Conservation (phyloP, 345 rosid genomes). For the Linum tenue region DNA sequence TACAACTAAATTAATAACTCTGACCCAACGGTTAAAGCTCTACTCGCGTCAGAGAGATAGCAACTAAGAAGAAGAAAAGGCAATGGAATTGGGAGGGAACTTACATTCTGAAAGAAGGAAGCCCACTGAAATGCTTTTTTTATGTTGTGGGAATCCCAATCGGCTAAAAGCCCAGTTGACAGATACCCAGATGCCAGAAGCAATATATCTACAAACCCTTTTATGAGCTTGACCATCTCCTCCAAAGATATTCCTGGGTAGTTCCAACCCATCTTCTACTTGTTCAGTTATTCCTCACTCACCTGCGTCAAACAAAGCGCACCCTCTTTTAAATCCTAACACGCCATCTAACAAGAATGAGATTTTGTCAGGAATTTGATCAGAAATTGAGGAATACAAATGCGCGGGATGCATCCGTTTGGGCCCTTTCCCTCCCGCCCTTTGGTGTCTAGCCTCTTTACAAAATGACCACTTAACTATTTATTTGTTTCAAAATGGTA, state of each 20-base stretch:
- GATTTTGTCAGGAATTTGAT: too few species aligned
- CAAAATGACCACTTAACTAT: too few species aligned
- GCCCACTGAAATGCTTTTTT: slow-evolving; percentile 67
- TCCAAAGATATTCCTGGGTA: slow-evolving; percentile 48
- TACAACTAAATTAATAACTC: neutral
- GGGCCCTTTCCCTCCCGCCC: too few species aligned
- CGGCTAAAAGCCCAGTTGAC: slow-evolving; percentile 57
- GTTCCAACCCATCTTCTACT: slow-evolving; percentile 53
- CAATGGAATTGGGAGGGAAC: slow-evolving; percentile 2
- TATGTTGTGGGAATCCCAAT: slow-evolving; percentile 57
- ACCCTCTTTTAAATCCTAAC: too few species aligned
- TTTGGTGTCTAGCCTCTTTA: too few species aligned
- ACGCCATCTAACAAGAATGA: too few species aligned
- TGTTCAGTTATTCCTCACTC: slow-evolving; percentile 4
- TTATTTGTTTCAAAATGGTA: too few species aligned
- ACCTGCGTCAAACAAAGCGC: too few species aligned
- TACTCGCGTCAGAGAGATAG: neutral
- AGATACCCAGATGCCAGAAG: slow-evolving; percentile 74
- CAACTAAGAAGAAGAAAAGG: neutral
- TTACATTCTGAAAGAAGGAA: slow-evolving; percentile 60
- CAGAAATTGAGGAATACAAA: too few species aligned
- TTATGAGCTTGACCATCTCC: slow-evolving; percentile 46
- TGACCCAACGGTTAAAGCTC: neutral
- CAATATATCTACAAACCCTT: slow-evolving; percentile 70
- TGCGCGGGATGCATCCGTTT: too few species aligned